Base-by-base conservation (phyloP, 148 eudicot genomes). In the Rheum nobile region DNA sequence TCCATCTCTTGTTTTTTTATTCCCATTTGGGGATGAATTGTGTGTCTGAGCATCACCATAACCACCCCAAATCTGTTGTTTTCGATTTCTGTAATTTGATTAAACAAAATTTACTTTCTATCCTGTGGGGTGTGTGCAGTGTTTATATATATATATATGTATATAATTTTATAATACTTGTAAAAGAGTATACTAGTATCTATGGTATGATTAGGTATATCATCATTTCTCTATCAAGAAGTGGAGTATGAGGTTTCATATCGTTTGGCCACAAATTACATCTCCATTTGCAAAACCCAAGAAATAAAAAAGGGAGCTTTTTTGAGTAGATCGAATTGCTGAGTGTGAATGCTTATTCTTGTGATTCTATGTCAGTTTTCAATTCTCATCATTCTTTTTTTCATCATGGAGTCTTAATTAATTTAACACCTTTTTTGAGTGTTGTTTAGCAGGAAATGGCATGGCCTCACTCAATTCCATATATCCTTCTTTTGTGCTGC, bases 211-310 rank as follows among this genome's bases (percentile, higher is more conserved):
- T 61, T 61, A 13, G 35, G 67, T 61, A 61, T 63, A 31, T 65
- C 17, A 31, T 65, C 70, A 65, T 32, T 32, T 24, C 32, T 16
- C n/a, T 16, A 65, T 32, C 21, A 19, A 16, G 10, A 34, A 65
- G 70, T 65, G 70, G 70, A 65, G 39, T 65, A 65, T 65, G 70
- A 65, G 70, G 41, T 65, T 32, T 28, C 22, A 16, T 34, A 19
- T 54, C 2, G 1, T 61, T 61, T 61, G 67, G 17, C 67, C 67
- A 12, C 67, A 61, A 44, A 13, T 31, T 35, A 61, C 10, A 13
- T 35, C 67, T 61, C 67, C 67, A 61, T 65, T 65, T 65, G 70
- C 70, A 65, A 34, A 32, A 16, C 70, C 70, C 70, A 65, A 65
- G 39, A 32, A 31, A 61, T 32, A 14, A 0, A 5, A 65, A 31